Evolutionary conservation across 345 rosid species (phyloP), one percentile per base, ranked within the genome.

Genomic region (Eucalyptus guilfoylei): DNA sequence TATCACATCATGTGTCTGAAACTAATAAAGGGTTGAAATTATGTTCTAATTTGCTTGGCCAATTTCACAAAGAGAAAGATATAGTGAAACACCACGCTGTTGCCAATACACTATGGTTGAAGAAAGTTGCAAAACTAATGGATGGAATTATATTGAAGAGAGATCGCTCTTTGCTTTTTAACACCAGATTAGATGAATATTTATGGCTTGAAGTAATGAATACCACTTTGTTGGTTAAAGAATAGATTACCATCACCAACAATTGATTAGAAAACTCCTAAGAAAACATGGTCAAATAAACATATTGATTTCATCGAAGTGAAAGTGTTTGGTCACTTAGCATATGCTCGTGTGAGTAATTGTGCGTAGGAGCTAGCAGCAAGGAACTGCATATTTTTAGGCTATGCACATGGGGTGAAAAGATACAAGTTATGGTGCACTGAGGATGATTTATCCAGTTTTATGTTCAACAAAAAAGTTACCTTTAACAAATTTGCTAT

Each of bases 321-420:
- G 12, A 55, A 24, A 55, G 28, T 55, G 13, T 9, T 55, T 55
- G 28, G 62, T 55, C 28, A 55, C 28, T 55, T 2, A 11, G 1
- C 67, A 5, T 28, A 28, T 60, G 67, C 67, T 28, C 7, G 0
- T 60, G 67, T 60, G 32, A 60, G 67, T 28, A 15, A 60, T 60
- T 12, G 4, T 30, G 15, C 7, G 0, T 12, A 3, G 4, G 32
- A 60, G 67, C 16, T 1, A 30, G 2, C 2, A 4, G 67, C 15
- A 60, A 60, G 15, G 15, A 60, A 28, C 4, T 60, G 2, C 67
- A 60, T 60, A 60, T 60, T 28, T 28, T 5, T 60, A 60, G 32
- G 67, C 32, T 60, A 60, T 28, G 67, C 67, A 28, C 32, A 60
- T 60, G 67, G 67, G 16, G n/a, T 60, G 67, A 60, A 60, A 28